Evolutionary conservation across 2,329 filamentous ascomycete species (phyloP).

Genomic region (Fusarium fujikuroi): DNA sequence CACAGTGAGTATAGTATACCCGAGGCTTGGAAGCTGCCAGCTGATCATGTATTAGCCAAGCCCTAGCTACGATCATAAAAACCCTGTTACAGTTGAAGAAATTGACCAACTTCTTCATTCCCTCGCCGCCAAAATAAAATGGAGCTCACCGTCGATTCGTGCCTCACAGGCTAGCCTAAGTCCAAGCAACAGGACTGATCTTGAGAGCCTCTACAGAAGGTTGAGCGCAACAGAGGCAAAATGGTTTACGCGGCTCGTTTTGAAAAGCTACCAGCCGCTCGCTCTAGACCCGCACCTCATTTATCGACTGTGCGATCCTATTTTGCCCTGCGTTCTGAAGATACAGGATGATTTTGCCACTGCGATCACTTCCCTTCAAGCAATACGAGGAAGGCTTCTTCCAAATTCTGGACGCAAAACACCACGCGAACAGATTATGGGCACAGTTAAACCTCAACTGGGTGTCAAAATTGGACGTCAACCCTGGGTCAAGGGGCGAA

Average conservation of each 20-base stretch:
- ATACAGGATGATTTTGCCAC: slow-evolving; percentile 75
- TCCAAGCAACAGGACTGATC: slow-evolving; percentile 52
- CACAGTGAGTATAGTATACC: slow-evolving; percentile 59
- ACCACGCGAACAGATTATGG: slow-evolving; percentile 39
- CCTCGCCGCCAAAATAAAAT: slow-evolving; percentile 74
- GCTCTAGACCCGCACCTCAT: slow-evolving; percentile 67
- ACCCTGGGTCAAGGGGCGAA: slow-evolving; percentile 72
- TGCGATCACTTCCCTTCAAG: slow-evolving; percentile 66
- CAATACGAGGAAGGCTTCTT: slow-evolving; percentile 31
- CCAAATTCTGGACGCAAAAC: slow-evolving; percentile 28
- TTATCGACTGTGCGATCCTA: slow-evolving; percentile 71
- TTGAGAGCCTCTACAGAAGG: slow-evolving; percentile 68
- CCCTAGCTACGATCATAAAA: slow-evolving; percentile 42
- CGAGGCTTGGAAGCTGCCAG: neutral
- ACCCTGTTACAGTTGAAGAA: slow-evolving; percentile 73
- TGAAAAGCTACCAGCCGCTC: slow-evolving; percentile 80
- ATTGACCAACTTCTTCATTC: slow-evolving; percentile 73
- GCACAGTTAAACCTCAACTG: slow-evolving; percentile 60
- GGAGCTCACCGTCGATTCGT: slow-evolving; percentile 74
- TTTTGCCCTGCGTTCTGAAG: slow-evolving; percentile 75
- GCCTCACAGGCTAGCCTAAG: slow-evolving; percentile 44
- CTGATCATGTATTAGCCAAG: slow-evolving; percentile 56
- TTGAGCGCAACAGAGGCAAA: slow-evolving; percentile 78
- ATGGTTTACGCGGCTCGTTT: slow-evolving; percentile 84
- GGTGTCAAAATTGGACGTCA: slow-evolving; percentile 74